Percentiles rank a stretch among this genome's conserved stretches.
Conservation (phyloP, 495 filamentous ascomycete genomes). For the Chaetomium fimeti region DNA sequence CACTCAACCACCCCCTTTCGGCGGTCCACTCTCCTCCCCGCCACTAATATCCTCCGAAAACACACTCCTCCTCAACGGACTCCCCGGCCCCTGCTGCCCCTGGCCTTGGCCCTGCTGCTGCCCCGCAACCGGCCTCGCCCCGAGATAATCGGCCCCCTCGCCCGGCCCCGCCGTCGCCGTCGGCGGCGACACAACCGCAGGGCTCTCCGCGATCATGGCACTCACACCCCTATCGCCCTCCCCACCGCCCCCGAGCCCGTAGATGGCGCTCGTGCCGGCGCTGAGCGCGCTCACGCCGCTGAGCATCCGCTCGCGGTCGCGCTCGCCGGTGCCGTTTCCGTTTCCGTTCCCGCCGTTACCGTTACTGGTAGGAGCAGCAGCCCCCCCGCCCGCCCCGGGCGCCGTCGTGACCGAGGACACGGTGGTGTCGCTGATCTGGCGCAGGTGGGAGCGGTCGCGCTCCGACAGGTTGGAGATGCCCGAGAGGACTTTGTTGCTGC, state of each 20-base stretch:
- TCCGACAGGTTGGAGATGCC: constrained; percentile 48
- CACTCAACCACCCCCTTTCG: not conserved
- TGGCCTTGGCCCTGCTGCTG: constrained; percentile 4
- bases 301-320: constrained; percentile 1
- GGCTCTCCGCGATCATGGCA: constrained; percentile 5
- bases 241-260: not conserved
- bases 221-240: not conserved
- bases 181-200: constrained; percentile 20
- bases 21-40: not conserved
- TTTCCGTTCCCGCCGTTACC: not conserved
- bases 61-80: constrained; percentile 23
- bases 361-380: not conserved
- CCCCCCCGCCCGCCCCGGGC: not conserved
- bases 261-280: not conserved
- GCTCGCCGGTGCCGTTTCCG: not conserved
- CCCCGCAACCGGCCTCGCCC: constrained; percentile 16
- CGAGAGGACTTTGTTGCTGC: constrained; percentile 33
- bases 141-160: constrained; percentile 18
- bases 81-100: constrained; percentile 14
- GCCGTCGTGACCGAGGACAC: constrained; percentile 37
- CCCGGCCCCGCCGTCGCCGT: constrained; percentile 9
- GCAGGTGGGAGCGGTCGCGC: constrained; percentile 44
- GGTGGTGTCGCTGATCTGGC: constrained; percentile 47
- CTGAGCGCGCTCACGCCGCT: constrained; percentile 6
- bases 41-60: constrained; percentile 23